Conservation (phyloP, 345 rosid genomes). For the Cardiospermum halicacabum region DNA sequence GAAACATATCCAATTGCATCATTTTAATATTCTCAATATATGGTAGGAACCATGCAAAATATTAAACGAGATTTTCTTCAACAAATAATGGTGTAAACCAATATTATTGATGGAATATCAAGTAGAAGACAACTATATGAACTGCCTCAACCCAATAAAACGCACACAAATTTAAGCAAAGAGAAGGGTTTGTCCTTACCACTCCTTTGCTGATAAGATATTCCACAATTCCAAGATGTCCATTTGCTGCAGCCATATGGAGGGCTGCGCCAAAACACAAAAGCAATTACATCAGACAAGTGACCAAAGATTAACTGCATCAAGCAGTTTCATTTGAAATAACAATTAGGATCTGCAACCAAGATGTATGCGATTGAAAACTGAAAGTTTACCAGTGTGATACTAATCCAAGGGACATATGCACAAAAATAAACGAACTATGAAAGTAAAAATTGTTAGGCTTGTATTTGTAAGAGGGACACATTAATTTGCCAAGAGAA, state of each 20-base stretch:
- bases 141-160: neutral
- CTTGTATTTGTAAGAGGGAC: too few relatives aligned
- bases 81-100: neutral
- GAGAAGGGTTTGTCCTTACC: slow-evolving; percentile 37
- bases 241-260: slow-evolving; percentile 96
- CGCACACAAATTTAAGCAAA: neutral
- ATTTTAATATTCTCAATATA: neutral
- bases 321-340: neutral
- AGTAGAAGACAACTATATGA: neutral
- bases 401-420: neutral
- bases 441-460: too few relatives aligned
- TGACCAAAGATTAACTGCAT: neutral
- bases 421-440: too few relatives aligned
- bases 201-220: slow-evolving; percentile 63
- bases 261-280: slow-evolving; percentile 48
- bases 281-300: neutral
- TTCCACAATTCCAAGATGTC: slow-evolving; percentile 63
- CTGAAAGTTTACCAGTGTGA: neutral
- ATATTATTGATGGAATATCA: neutral
- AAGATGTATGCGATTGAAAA: neutral
- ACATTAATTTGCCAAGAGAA: too few relatives aligned
- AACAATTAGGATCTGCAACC: neutral
- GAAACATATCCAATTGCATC: neutral
- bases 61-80: neutral
- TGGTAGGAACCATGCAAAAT: neutral